Conservation (phyloP, 305 asterid genomes). For the Solanum hybrid region DNA sequence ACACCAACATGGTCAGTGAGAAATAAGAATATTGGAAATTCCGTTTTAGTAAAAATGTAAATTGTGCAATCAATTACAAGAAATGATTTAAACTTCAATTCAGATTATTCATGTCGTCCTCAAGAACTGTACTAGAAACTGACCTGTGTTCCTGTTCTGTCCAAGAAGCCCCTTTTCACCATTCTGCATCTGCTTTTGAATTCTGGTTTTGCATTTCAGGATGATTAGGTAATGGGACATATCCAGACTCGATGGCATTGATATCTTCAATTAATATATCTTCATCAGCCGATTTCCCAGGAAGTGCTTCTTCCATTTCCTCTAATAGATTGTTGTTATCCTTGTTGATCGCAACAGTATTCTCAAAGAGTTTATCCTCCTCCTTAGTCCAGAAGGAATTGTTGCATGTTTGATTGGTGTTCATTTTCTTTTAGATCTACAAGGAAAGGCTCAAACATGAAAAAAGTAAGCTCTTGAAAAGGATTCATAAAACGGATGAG, state of each 20-base stretch:
- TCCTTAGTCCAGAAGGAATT: conserved; percentile 14
- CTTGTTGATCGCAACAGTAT: conserved; percentile 11
- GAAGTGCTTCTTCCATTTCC: conserved; percentile 14
- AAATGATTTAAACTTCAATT: not conserved
- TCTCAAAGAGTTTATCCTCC: conserved; percentile 23
- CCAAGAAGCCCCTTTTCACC: conserved; percentile 14
- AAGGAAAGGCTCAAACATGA: not conserved
- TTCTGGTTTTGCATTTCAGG: not conserved
- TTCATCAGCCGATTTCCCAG: conserved; percentile 12
- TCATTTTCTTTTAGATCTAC: conserved; percentile 9
- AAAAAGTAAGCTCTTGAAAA: too few relatives aligned
- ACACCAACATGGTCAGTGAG: not conserved
- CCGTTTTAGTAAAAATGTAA: not conserved
- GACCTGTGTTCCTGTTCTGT: conserved; percentile 26
- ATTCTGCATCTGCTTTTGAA: not conserved
- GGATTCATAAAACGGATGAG: not conserved
- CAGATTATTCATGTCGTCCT: not conserved
- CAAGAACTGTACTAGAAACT: not conserved
- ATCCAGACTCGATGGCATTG: conserved; percentile 13
- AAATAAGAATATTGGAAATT: not conserved
- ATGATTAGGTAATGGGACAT: conserved; percentile 9
- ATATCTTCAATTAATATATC: conserved; percentile 9
- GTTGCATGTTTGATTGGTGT: conserved; percentile 6
- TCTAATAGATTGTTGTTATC: not conserved
- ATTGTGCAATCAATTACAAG: not conserved